Base-by-base conservation (phyloP, 2,329 filamentous ascomycete species). In the Paracamarosporium sp. region DNA sequence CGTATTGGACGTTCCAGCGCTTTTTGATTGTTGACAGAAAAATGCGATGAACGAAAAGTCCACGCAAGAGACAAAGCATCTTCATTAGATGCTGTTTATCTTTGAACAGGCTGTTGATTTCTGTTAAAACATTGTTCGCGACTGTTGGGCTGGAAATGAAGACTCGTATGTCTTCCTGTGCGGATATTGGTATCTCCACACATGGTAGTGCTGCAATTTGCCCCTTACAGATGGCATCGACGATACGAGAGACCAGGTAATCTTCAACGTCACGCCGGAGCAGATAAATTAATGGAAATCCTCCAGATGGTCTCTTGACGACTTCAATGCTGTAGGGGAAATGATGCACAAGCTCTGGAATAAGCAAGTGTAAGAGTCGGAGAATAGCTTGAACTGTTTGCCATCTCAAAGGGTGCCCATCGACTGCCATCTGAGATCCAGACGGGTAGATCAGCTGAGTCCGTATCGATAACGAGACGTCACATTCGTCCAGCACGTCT, bases 1-100 rank as follows among this genome's bases (percentile, higher is more conserved):
- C 79, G 60, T 80, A 93, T 41, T 86, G 80, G 0, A 92, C 88
- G 27, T 88, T 87, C 84, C 85, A 91, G 4, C 86, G 76, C 67
- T 90, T 90, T 50, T 84, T 83, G 0, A 90, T 66, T 2, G 80
- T 83, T 25, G 88, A 82, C 1, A 85, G 67, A 0, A 92, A 71
- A 2, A 92, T 85, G 0, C 83, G 77, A 53, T 87, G 81, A 0
- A 85, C 80, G 0, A 92, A 68, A 0, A 92, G 74, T 0, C 90
- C 90, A 0, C 89, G 84, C 0, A 92, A 69, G 0, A 90, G 79
- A 7, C 86, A 81, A 0, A 89, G 60, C 0, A 60, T 54, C 12
- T 72, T 68, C 57, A 78, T 76, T 78, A 84, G 84, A 1, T 76
- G 47, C n/a, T 62, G 63, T 4, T 71, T 72, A 24, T 78, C 76